Conservation (phyloP, 805 yeast genomes). For the Cyberlindnera petersonii region DNA sequence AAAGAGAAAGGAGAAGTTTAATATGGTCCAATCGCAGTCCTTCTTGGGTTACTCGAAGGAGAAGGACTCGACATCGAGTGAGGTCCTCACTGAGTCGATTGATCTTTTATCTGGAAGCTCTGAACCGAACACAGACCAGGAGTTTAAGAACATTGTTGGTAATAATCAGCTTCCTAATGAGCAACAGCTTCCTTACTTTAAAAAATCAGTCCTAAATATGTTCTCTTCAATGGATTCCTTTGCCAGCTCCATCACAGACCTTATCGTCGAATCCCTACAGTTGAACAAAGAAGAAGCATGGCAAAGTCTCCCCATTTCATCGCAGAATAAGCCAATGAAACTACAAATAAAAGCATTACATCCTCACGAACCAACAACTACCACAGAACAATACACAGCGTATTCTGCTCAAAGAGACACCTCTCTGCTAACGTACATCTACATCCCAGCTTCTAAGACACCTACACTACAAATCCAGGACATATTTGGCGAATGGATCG, state of each 20-base stretch:
- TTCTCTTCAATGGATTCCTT: slow-evolving; percentile 43
- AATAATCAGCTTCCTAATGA: slow-evolving; percentile 43
- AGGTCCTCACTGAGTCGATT: slow-evolving; percentile 33
- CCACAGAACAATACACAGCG: background rate
- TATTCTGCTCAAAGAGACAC: slow-evolving; percentile 36
- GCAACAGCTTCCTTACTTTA: slow-evolving; percentile 32
- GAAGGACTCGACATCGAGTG: slow-evolving; percentile 6
- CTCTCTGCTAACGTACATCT: slow-evolving; percentile 54
- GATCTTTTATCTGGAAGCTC: slow-evolving; percentile 47
- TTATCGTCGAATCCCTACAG: slow-evolving; percentile 54
- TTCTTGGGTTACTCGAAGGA: slow-evolving; percentile 44
- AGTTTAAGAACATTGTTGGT: slow-evolving; percentile 39
- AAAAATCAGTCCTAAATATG: slow-evolving; percentile 30
- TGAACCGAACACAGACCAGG: slow-evolving; percentile 22
- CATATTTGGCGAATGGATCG: slow-evolving; percentile 44
- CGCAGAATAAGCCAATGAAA: slow-evolving; percentile 23
- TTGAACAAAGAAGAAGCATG: slow-evolving; percentile 29
- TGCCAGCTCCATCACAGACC: slow-evolving; percentile 38
- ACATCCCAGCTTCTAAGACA: slow-evolving; percentile 48
- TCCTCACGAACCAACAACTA: slow-evolving; percentile 31
- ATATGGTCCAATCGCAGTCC: slow-evolving; percentile 39
- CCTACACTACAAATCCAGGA: slow-evolving; percentile 43
- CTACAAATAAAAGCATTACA: slow-evolving; percentile 35
- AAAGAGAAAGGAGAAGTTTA: slow-evolving; percentile 33
- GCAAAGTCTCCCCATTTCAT: slow-evolving; percentile 5